phyloP scores from a whole-genome alignment of 2,329 filamentous ascomycete species.

The Chrysosporium keratinophilum region DNA sequence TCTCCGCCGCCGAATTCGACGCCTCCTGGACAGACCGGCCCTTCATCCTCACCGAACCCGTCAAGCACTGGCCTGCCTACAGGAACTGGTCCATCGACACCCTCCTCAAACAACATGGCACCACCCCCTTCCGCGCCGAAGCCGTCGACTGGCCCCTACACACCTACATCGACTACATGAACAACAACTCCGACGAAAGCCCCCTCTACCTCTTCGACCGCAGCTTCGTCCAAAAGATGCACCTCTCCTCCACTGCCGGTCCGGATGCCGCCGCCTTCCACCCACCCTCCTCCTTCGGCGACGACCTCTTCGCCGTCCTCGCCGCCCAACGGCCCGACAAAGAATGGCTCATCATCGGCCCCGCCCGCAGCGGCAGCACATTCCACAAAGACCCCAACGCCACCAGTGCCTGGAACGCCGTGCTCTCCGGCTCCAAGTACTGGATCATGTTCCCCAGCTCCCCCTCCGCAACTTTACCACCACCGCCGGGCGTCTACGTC shows the following conservation, averaged over 20 bases:
- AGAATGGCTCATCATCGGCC: conserved; percentile 86
- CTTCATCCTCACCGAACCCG: conserved; percentile 74
- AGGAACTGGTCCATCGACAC: conserved; percentile 61
- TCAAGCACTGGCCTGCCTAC: conserved; percentile 71
- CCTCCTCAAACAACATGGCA: conserved; percentile 53
- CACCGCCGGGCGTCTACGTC: conserved; percentile 81
- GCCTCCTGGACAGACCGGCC: conserved; percentile 66
- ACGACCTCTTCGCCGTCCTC: conserved; percentile 73
- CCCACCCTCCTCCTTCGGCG: conserved; percentile 72
- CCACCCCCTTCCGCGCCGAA: conserved; percentile 73
- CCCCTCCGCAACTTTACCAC: conserved; percentile 44
- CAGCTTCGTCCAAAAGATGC: conserved; percentile 77
- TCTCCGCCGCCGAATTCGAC: conserved; percentile 64
- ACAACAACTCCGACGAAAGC: conserved; percentile 68
- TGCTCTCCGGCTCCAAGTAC: conserved; percentile 82
- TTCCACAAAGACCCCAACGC: conserved; percentile 78
- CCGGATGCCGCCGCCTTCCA: conserved; percentile 57
- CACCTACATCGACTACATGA: conserved; percentile 77
- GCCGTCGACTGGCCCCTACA: conserved; percentile 81
- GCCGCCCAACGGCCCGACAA: conserved; percentile 71
- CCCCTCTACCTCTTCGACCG: conserved; percentile 89
- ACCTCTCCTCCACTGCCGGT: conserved; percentile 47
- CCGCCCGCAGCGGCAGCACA: conserved; percentile 76
- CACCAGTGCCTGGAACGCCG: conserved; percentile 81
- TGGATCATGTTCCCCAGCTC: conserved; percentile 91